These are phyloP conservation scores for Candida taoyuanica DNA, from an alignment of 805 yeast species.

Conservation along the genomic window DNA sequence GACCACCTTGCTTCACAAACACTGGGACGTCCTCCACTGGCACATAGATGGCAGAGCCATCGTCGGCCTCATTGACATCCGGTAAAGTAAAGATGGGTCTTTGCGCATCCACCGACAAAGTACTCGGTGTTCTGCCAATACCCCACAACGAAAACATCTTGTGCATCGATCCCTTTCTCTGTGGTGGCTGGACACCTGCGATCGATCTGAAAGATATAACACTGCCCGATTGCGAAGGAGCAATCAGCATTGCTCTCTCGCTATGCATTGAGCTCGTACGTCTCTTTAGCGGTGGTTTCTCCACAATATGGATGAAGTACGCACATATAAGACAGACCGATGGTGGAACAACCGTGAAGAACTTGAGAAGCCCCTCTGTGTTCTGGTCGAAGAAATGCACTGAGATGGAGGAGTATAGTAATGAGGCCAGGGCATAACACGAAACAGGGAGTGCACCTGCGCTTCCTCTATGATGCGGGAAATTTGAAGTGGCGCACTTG, in stretches of 20 bases:
- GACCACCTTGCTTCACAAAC: constrained; percentile 25
- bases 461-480: constrained; percentile 57
- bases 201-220: constrained; percentile 10
- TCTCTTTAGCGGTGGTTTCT: constrained; percentile 7
- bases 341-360: constrained; percentile 49
- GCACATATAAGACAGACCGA: constrained; percentile 30
- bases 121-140: constrained; percentile 25
- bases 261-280: constrained; percentile 5
- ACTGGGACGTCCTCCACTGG: constrained; percentile 29
- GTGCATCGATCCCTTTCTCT: constrained; percentile 18
- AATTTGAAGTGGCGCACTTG: constrained; percentile 48
- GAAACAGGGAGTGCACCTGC: constrained; percentile 30
- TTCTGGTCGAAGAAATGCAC: constrained; percentile 48
- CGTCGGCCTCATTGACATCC: constrained; percentile 6
- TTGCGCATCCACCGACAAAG: constrained; percentile 12
- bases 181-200: constrained; percentile 6
- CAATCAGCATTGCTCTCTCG: constrained; percentile 10
- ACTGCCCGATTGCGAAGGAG: constrained; percentile 9
- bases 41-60: constrained; percentile 23
- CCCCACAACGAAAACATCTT: constrained; percentile 27
- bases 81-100: constrained; percentile 13
- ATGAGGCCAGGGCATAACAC: constrained; percentile 62
- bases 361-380: constrained; percentile 50
- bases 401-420: constrained; percentile 55
- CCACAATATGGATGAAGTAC: constrained; percentile 26